These are phyloP conservation scores for Leishmania guyanensis DNA, from an alignment of 208 protist species.

Conservation along the genomic window DNA sequence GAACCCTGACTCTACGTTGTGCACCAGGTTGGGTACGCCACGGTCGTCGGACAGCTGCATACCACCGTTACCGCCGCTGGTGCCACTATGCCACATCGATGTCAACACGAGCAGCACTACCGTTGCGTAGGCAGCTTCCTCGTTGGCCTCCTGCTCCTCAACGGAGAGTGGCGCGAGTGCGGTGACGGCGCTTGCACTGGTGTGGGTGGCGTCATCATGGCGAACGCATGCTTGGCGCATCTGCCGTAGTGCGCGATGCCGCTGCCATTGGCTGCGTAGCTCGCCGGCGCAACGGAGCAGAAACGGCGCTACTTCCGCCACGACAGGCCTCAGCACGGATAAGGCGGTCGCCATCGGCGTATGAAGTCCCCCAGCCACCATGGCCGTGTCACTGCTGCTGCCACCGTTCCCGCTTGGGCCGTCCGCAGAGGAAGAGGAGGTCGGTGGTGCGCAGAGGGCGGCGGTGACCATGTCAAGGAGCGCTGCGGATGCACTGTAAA, in stretches of 20 bases:
- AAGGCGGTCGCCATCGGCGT: not conserved
- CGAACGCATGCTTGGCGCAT: slow-evolving; percentile 3
- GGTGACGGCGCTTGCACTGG: not conserved
- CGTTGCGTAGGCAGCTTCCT: slow-evolving; percentile 27
- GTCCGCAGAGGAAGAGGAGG: not conserved
- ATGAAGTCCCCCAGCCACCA: slow-evolving; percentile 3
- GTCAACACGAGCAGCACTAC: slow-evolving; percentile 26
- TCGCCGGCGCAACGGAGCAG: slow-evolving; percentile 26
- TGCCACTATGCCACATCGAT: slow-evolving; percentile 26
- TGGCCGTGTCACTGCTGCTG: not conserved
- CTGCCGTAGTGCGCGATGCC: slow-evolving; percentile 11
- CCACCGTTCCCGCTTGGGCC: not conserved
- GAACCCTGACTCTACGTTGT: slow-evolving; percentile 25
- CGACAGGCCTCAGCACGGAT: slow-evolving; percentile 23
- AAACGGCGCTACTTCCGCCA: slow-evolving; percentile 18
- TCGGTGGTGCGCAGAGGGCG: slow-evolving; percentile 9
- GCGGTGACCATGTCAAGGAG: slow-evolving; percentile 23
- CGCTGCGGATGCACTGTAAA: slow-evolving; percentile 13
- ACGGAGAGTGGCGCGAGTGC: not conserved
- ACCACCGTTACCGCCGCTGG: slow-evolving; percentile 1
- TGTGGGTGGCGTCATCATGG: not conserved
- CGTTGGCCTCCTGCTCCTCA: slow-evolving; percentile 17
- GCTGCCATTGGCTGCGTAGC: slow-evolving; percentile 28
- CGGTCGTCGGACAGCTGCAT: slow-evolving; percentile 13
- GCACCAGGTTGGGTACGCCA: slow-evolving; percentile 15